Percentiles rank a stretch among this genome's conserved stretches.
phyloP scores from a whole-genome alignment of 345 rosid species.

The Sonneratia alba region DNA sequence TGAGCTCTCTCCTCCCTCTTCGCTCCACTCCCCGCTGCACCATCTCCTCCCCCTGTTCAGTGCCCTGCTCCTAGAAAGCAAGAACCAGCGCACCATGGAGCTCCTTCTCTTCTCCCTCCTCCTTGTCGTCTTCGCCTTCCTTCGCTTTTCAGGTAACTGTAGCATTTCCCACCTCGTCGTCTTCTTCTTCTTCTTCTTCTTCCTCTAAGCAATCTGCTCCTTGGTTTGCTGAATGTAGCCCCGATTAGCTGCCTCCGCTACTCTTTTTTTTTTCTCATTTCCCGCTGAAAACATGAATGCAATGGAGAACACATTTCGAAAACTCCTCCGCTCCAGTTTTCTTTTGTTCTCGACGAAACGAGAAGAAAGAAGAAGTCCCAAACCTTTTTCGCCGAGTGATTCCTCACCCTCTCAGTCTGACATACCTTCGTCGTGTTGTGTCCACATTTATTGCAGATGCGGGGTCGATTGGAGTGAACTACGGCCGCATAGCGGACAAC shows the following conservation, averaged over 20 bases:
- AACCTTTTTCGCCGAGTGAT: no score
- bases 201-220: no score
- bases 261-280: background rate
- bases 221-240: background rate
- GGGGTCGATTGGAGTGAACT: slow-evolving; percentile 87
- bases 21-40: background rate
- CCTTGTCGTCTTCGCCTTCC: slow-evolving; percentile 4
- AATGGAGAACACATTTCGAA: background rate
- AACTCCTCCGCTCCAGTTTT: no score
- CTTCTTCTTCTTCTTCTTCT: background rate
- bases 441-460: slow-evolving; percentile 34
- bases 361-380: no score
- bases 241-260: background rate
- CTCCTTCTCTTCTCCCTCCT: background rate
- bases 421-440: background rate
- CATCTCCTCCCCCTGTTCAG: slow-evolving; percentile 1
- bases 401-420: background rate
- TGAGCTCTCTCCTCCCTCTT: background rate
- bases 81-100: slow-evolving; percentile 18
- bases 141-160: slow-evolving; percentile 22
- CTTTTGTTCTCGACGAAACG: no score
- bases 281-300: background rate
- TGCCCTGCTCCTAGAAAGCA: background rate
- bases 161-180: background rate
- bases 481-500: slow-evolving; percentile 73